Conservation (phyloP, 2,329 filamentous ascomycete genomes). For the Venturiaceae sp. region DNA sequence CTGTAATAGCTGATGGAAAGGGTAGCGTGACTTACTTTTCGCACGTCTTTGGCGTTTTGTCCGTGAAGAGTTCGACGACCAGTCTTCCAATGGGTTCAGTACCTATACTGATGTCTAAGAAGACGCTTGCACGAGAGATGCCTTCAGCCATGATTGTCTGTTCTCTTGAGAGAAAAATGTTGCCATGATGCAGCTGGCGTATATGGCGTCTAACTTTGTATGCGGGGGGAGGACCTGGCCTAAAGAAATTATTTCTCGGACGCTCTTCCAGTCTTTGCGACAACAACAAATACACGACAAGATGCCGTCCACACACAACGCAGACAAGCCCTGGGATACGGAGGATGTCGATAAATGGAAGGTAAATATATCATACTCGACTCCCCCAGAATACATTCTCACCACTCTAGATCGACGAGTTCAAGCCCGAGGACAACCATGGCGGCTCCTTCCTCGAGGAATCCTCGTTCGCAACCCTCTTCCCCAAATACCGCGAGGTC, state of each 20-base stretch:
- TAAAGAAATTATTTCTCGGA: background rate
- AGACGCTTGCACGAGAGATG: constrained; percentile 25
- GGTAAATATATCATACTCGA: constrained; percentile 29
- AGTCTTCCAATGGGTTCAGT: constrained; percentile 31
- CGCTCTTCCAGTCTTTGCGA: background rate
- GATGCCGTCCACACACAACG: constrained; percentile 85
- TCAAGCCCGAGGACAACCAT: constrained; percentile 75
- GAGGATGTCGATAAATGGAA: constrained; percentile 98
- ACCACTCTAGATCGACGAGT: constrained; percentile 56
- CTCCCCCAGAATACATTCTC: background rate
- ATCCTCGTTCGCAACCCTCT: constrained; percentile 55
- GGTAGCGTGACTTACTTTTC: constrained; percentile 28
- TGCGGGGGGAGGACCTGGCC: background rate
- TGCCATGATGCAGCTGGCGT: background rate
- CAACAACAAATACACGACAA: constrained; percentile 14
- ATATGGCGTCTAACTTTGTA: background rate
- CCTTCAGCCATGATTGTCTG: background rate
- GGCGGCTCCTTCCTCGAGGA: constrained; percentile 86
- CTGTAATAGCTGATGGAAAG: background rate
- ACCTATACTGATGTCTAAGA: constrained; percentile 31
- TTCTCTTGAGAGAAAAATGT: background rate
- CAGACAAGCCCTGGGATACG: constrained; percentile 89
- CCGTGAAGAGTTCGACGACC: constrained; percentile 34
- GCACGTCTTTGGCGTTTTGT: constrained; percentile 34
- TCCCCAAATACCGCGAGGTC: constrained; percentile 93